Evolutionary conservation across 805 yeast species (phyloP).

Genomic region (Schizosaccharomyces osmophilus): DNA sequence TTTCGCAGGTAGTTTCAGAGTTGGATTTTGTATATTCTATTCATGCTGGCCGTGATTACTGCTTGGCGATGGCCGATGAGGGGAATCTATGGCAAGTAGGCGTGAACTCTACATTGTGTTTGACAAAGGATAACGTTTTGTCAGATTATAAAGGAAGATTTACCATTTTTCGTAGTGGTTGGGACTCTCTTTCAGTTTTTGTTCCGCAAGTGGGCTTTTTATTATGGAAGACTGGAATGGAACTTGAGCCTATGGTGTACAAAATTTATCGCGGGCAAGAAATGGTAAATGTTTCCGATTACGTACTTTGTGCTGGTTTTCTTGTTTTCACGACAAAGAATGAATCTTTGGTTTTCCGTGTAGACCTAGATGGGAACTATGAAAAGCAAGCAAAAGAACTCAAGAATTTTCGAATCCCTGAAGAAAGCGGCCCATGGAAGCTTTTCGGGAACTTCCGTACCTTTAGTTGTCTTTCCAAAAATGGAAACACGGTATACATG

Average conservation of each 20-base stretch:
- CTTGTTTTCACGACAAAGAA: too few relatives aligned
- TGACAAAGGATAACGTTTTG: background rate
- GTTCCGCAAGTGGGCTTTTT: background rate
- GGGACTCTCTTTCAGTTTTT: background rate
- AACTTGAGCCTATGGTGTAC: background rate
- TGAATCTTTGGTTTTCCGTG: too few relatives aligned
- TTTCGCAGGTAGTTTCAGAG: background rate
- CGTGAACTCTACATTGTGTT: background rate
- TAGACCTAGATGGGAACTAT: background rate
- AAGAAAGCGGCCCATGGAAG: background rate
- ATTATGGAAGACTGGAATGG: background rate
- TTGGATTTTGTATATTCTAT: background rate
- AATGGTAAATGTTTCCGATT: background rate
- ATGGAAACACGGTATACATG: background rate
- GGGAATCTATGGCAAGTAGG: background rate
- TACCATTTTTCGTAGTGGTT: background rate
- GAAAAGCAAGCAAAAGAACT: background rate
- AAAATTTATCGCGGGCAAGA: too few relatives aligned
- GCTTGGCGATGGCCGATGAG: background rate
- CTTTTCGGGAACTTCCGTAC: background rate
- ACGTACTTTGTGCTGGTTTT: background rate
- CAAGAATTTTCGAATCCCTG: background rate
- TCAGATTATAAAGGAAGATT: background rate
- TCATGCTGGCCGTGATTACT: background rate
- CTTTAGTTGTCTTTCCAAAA: background rate